phyloP scores from a whole-genome alignment of 75 land plant genomes.

The Cupressus sempervirens region DNA sequence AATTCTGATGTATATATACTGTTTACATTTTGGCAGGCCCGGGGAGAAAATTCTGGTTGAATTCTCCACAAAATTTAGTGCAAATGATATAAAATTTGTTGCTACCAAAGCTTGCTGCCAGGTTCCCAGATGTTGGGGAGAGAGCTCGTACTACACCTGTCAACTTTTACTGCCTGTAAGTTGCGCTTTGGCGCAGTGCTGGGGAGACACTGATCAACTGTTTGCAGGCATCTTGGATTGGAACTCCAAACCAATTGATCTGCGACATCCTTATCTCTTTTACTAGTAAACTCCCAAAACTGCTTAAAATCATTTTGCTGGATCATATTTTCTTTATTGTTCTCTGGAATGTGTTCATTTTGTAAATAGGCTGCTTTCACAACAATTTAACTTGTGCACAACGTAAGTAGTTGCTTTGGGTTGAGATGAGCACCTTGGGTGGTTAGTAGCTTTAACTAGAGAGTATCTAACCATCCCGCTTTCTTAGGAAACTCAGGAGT shows the following conservation, averaged over 20 bases:
- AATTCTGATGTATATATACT: not conserved
- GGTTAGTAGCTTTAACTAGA: too few species aligned
- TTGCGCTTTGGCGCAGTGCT: constrained; percentile 20
- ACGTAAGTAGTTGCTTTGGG: too few species aligned
- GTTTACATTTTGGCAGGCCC: constrained; percentile 1
- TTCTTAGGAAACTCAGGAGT: too few species aligned
- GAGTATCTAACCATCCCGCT: too few species aligned
- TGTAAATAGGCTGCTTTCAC: not conserved
- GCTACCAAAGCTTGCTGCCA: constrained; percentile 18
- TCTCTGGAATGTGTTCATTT: not conserved
- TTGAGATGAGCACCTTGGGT: too few species aligned
- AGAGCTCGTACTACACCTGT: constrained; percentile 20
- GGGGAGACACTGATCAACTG: constrained; percentile 22
- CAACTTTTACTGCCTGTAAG: constrained; percentile 16
- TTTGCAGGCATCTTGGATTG: constrained; percentile 26
- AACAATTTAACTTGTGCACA: not conserved
- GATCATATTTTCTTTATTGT: not conserved
- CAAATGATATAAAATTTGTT: constrained; percentile 9
- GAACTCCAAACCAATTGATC: constrained; percentile 32
- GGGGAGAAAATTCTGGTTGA: constrained; percentile 31
- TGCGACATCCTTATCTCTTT: constrained; percentile 33
- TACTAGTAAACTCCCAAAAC: constrained; percentile 16
- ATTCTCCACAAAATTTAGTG: constrained; percentile 26
- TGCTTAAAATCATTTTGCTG: not conserved
- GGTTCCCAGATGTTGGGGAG: constrained; percentile 15